These are phyloP conservation scores for Saccharomycopsis sp. DNA, from an alignment of 805 yeast genomes.

Conservation along the genomic window DNA sequence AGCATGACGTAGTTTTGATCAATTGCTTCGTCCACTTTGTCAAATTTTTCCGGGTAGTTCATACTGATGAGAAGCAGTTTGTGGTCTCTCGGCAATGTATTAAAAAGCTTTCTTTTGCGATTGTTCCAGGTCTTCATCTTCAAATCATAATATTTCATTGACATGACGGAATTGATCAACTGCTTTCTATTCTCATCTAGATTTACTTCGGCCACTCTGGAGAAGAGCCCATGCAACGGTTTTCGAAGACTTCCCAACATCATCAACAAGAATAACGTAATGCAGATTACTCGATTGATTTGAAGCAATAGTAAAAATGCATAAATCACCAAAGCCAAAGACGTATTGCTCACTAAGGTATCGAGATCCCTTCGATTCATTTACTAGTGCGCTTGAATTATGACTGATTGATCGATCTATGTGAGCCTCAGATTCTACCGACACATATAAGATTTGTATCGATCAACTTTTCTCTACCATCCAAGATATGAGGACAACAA, in stretches of 20 bases:
- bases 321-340: constrained; percentile 28
- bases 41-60: constrained; percentile 50
- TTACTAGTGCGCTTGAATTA: neutral
- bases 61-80: constrained; percentile 45
- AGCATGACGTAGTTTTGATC: constrained; percentile 43
- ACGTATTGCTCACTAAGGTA: constrained; percentile 23
- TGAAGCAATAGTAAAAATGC: constrained; percentile 24
- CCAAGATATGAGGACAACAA: too few relatives aligned
- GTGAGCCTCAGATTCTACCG: too few relatives aligned
- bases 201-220: constrained; percentile 23
- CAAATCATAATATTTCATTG: constrained; percentile 38
- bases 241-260: constrained; percentile 26
- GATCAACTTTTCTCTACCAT: too few relatives aligned
- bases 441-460: too few relatives aligned
- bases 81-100: constrained; percentile 47
- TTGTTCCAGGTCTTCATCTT: constrained; percentile 40
- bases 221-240: constrained; percentile 23
- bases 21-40: constrained; percentile 41
- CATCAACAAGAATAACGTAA: constrained; percentile 25
- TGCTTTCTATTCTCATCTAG: constrained; percentile 24
- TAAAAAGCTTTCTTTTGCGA: constrained; percentile 34
- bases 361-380: neutral
- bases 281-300: constrained; percentile 25
- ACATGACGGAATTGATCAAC: constrained; percentile 36
- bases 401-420: too few relatives aligned